Evolutionary conservation across 805 yeast genomes (phyloP).

Genomic region (Lachancea thermotolerans): DNA sequence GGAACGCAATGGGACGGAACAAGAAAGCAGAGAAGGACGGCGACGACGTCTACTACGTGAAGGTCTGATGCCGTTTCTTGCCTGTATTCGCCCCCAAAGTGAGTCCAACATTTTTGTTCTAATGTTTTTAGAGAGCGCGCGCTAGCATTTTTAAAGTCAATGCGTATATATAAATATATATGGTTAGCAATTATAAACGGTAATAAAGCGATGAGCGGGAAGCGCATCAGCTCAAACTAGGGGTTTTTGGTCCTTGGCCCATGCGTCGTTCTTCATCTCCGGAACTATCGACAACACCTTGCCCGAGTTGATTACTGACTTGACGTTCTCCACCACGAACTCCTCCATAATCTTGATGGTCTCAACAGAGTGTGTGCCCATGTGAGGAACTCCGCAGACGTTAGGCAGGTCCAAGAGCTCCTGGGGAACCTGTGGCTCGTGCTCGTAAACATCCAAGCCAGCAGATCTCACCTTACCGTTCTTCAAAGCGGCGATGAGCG

Average conservation of each 20-base stretch:
- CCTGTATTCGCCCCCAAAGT: background rate
- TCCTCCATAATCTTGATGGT: slow-evolving; percentile 77
- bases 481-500: slow-evolving; percentile 49
- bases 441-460: slow-evolving; percentile 72
- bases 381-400: slow-evolving; percentile 77
- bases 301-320: slow-evolving; percentile 52
- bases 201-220: background rate
- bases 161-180: background rate
- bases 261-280: slow-evolving; percentile 45
- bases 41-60: slow-evolving; percentile 19
- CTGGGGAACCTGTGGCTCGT: slow-evolving; percentile 63
- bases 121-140: background rate
- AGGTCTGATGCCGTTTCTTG: slow-evolving; percentile 4
- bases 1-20: slow-evolving; percentile 1
- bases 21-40: slow-evolving; percentile 11
- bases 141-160: background rate
- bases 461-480: slow-evolving; percentile 59
- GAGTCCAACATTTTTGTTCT: no score
- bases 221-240: slow-evolving; percentile 5
- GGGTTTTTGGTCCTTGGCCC: slow-evolving; percentile 20
- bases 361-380: slow-evolving; percentile 77
- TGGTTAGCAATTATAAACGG: background rate
- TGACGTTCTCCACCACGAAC: slow-evolving; percentile 63
- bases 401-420: slow-evolving; percentile 58
- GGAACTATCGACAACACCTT: slow-evolving; percentile 75